Evolutionary conservation across 345 rosid genomes (phyloP).

Genomic region (Adansonia digitata): DNA sequence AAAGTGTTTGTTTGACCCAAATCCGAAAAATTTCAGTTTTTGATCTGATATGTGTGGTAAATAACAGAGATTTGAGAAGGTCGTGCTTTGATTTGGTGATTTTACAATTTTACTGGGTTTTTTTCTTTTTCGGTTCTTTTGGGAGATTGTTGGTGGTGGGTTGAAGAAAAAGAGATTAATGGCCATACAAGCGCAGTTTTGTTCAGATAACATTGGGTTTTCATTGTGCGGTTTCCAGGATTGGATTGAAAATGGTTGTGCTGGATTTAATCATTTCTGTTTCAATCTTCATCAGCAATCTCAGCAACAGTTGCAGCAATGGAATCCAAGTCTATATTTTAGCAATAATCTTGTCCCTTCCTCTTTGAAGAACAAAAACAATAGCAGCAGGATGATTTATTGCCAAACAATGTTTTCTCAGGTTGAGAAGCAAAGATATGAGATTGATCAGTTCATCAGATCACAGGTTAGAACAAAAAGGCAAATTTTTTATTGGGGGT

Average conservation of each 20-base stretch:
- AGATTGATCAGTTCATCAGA: constrained; percentile 51
- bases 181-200: constrained; percentile 74
- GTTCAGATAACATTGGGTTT: constrained; percentile 34
- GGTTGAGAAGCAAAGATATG: constrained; percentile 48
- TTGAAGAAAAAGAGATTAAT: constrained; percentile 8
- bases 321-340: constrained; percentile 28
- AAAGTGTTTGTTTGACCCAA: neutral
- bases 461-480: constrained; percentile 44
- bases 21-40: neutral
- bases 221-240: constrained; percentile 40
- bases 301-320: constrained; percentile 22
- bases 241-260: constrained; percentile 32
- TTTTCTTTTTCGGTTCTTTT: constrained; percentile 1
- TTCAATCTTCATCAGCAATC: constrained; percentile 15
- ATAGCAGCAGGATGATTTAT: neutral
- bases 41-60: neutral
- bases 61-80: neutral
- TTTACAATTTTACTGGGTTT: neutral
- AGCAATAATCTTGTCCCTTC: constrained; percentile 13
- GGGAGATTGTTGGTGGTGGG: neutral
- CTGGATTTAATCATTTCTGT: constrained; percentile 26
- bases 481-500: neutral
- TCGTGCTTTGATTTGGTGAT: constrained; percentile 6
- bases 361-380: constrained; percentile 11
- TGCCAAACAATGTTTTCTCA: constrained; percentile 22